Evolutionary conservation across 2,329 filamentous ascomycete genomes (phyloP).

Genomic region (Cladosporium sp.): DNA sequence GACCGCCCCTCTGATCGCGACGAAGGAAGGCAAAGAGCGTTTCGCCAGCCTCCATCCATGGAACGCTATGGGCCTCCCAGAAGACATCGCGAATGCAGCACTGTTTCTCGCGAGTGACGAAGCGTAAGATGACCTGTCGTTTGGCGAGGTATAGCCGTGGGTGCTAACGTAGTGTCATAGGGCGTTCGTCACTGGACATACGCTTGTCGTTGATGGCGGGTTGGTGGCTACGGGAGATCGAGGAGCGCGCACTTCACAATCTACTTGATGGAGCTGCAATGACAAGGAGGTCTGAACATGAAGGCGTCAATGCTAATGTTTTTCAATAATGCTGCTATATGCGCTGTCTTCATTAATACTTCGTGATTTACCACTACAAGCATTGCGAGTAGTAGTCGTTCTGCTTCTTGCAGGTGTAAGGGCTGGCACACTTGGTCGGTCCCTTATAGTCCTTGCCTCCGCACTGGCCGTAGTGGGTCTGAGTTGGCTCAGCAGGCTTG

Average conservation of each 20-base stretch:
- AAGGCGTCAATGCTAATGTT: background rate
- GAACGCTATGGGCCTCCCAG: conserved; percentile 27
- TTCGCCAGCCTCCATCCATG: conserved; percentile 26
- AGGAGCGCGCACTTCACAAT: background rate
- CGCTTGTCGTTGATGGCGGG: conserved; percentile 17
- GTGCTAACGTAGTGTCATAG: conserved; percentile 15
- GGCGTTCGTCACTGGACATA: conserved; percentile 26
- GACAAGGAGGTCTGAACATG: background rate
- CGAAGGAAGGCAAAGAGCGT: background rate
- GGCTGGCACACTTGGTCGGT: conserved; percentile 36
- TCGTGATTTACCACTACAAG: conserved; percentile 6
- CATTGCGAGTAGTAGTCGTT: conserved; percentile 44
- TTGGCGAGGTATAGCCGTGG: background rate
- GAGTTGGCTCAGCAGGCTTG: conserved; percentile 5
- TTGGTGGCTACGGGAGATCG: background rate
- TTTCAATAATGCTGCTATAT: background rate
- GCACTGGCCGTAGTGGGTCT: conserved; percentile 33
- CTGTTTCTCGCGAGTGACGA: conserved; percentile 32
- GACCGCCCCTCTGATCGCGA: conserved; percentile 10
- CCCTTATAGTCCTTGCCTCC: conserved; percentile 40
- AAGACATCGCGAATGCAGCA: conserved; percentile 31
- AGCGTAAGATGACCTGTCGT: conserved; percentile 22
- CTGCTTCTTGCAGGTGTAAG: conserved; percentile 35
- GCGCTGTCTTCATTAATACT: background rate
- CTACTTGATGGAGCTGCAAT: background rate